phyloP scores from a whole-genome alignment of 1,139 yeast species.

The Saccharomycopsis crataegensis region DNA sequence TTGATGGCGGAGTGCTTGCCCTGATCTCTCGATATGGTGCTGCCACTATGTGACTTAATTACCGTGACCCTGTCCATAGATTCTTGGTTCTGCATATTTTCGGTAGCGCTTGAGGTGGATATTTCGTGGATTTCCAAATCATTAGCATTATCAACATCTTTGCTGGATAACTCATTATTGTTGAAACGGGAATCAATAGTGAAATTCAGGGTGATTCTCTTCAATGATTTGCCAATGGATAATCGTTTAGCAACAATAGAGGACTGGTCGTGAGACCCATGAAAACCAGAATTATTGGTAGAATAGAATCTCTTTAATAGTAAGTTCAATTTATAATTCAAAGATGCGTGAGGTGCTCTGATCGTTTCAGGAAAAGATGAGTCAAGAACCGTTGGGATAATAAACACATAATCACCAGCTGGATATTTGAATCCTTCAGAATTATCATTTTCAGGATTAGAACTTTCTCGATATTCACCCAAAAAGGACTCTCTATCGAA shows the following conservation, averaged over 20 bases:
- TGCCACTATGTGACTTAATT: too few relatives aligned
- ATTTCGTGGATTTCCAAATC: neutral
- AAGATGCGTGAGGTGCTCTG: constrained; percentile 35
- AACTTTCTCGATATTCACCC: neutral
- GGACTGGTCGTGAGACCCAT: neutral
- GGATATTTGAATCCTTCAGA: constrained; percentile 17
- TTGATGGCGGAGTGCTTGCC: neutral
- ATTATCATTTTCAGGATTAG: too few relatives aligned
- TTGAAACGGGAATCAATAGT: neutral
- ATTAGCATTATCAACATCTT: neutral
- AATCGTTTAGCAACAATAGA: neutral
- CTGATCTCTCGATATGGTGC: too few relatives aligned
- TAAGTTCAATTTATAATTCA: constrained; percentile 13
- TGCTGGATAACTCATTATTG: neutral
- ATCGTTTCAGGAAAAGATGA: constrained; percentile 68
- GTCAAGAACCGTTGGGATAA: constrained; percentile 65
- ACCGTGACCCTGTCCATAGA: too few relatives aligned
- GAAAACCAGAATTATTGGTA: neutral
- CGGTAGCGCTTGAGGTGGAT: neutral
- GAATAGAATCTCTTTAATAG: constrained; percentile 18
- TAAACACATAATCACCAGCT: constrained; percentile 73
- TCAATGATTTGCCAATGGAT: constrained; percentile 8
- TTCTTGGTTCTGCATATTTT: too few relatives aligned
- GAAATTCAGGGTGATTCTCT: constrained; percentile 4
- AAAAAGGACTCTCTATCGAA: neutral